Evolutionary conservation across 306 rosid genomes (phyloP).

Genomic region (Malus fusca): DNA sequence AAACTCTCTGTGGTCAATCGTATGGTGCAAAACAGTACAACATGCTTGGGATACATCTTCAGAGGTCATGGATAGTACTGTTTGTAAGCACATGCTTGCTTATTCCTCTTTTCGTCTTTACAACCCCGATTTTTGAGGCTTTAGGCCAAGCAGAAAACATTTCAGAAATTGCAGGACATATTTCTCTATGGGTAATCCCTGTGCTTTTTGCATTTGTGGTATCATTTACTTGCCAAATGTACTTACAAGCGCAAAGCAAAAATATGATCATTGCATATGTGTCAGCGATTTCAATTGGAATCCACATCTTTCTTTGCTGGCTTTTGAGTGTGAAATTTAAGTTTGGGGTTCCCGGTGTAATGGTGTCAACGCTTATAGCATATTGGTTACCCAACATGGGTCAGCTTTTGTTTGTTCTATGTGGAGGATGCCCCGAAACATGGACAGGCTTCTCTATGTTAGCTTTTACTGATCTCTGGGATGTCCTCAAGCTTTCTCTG

Average conservation of each 20-base stretch:
- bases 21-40: constrained; percentile 48
- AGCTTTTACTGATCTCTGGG: constrained; percentile 57
- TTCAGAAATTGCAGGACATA: constrained; percentile 36
- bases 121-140: constrained; percentile 36
- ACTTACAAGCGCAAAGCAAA: constrained; percentile 59
- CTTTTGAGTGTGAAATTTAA: constrained; percentile 42
- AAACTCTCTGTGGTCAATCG: constrained; percentile 68
- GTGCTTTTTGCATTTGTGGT: constrained; percentile 27
- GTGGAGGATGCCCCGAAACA: constrained; percentile 46
- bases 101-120: constrained; percentile 42
- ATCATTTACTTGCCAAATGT: constrained; percentile 54
- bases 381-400: constrained; percentile 51
- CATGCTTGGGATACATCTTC: constrained; percentile 62
- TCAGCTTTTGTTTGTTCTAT: constrained; percentile 33
- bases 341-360: constrained; percentile 49
- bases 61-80: constrained; percentile 61
- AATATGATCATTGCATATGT: constrained; percentile 46
- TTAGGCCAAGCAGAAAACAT: constrained; percentile 43
- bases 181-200: constrained; percentile 46
- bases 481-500: constrained; percentile 50
- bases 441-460: constrained; percentile 53
- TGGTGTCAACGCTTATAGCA: constrained; percentile 40
- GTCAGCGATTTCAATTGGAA: constrained; percentile 36
- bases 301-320: constrained; percentile 44
- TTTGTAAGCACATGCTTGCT: constrained; percentile 21